phyloP scores from a whole-genome alignment of 352 stramenopile species.

The Elongisporangium prolatum region DNA sequence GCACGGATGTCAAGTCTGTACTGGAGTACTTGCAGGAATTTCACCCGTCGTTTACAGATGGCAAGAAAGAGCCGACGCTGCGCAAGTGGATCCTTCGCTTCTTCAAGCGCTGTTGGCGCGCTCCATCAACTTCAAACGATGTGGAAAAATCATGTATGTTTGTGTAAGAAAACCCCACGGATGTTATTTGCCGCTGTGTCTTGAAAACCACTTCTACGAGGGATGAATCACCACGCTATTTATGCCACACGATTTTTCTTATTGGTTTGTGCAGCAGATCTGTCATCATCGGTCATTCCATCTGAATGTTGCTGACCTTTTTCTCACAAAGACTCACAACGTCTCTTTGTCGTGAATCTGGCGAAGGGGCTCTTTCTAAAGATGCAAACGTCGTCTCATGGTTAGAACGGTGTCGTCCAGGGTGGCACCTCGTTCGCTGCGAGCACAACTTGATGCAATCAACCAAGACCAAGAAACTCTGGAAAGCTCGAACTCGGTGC shows the following conservation, averaged over 20 bases:
- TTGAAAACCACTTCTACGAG: neutral
- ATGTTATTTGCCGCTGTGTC: too few relatives aligned
- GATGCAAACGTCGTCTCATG: neutral
- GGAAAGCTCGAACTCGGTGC: neutral
- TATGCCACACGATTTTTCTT: neutral
- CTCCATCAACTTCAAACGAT: slow-evolving; percentile 29
- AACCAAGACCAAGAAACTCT: neutral
- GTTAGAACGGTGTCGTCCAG: neutral
- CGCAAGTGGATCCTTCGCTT: slow-evolving; percentile 82
- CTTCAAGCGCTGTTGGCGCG: slow-evolving; percentile 69
- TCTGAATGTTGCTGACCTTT: neutral
- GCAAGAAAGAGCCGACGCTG: slow-evolving; percentile 75
- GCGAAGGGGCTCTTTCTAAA: neutral
- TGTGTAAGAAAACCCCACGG: slow-evolving; percentile 19
- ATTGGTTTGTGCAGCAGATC: neutral
- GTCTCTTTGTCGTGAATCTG: neutral
- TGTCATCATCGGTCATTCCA: neutral
- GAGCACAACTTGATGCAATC: neutral
- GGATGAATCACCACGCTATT: neutral
- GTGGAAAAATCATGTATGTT: slow-evolving; percentile 52
- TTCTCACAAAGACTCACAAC: neutral
- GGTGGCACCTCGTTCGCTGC: neutral
- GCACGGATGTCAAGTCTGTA: slow-evolving; percentile 62
- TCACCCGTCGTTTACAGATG: slow-evolving; percentile 64
- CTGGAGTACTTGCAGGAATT: slow-evolving; percentile 64